A percentile compares a stretch with the other conserved stretches of the same genome.
phyloP scores from a whole-genome alignment of 495 filamentous ascomycete genomes.

The Neurospora hispaniola region DNA sequence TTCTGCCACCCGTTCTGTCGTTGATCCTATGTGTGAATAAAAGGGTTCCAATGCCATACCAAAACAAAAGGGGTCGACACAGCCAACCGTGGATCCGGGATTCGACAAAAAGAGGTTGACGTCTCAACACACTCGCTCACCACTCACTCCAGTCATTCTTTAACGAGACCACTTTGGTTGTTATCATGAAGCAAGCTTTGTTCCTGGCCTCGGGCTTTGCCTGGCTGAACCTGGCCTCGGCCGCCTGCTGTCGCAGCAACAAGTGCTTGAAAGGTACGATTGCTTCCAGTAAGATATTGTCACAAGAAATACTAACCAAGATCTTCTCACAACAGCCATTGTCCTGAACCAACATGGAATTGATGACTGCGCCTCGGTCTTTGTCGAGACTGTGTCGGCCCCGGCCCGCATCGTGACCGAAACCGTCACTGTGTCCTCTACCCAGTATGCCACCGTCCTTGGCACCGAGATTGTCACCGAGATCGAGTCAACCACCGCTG shows the following conservation, averaged over 20 bases:
- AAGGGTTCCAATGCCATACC: neutral
- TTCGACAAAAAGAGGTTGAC: neutral
- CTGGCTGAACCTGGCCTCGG: conserved; percentile 6
- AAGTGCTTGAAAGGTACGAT: conserved; percentile 8
- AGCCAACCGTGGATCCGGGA: neutral
- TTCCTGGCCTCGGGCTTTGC: conserved; percentile 5
- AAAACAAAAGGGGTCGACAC: neutral
- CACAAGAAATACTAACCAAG: neutral
- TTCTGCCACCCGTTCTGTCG: no score
- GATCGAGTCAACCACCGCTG: neutral
- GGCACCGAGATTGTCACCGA: neutral
- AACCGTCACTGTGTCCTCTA: conserved; percentile 1
- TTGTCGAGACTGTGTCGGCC: conserved; percentile 8
- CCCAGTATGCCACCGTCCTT: conserved; percentile 3
- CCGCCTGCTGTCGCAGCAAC: conserved; percentile 11
- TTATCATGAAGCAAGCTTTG: conserved; percentile 6
- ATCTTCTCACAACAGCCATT: neutral
- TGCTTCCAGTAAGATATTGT: neutral
- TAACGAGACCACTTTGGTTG: neutral
- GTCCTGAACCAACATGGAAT: neutral
- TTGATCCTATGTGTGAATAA: neutral
- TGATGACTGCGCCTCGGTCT: conserved; percentile 4
- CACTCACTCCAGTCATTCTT: conserved; percentile 3
- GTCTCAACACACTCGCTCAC: conserved; percentile 3
- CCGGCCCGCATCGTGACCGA: conserved; percentile 4